Evolutionary conservation across 345 rosid genomes (phyloP), one percentile per base, ranked within the genome.

Genomic region (Diplotaxis tenuifolia): DNA sequence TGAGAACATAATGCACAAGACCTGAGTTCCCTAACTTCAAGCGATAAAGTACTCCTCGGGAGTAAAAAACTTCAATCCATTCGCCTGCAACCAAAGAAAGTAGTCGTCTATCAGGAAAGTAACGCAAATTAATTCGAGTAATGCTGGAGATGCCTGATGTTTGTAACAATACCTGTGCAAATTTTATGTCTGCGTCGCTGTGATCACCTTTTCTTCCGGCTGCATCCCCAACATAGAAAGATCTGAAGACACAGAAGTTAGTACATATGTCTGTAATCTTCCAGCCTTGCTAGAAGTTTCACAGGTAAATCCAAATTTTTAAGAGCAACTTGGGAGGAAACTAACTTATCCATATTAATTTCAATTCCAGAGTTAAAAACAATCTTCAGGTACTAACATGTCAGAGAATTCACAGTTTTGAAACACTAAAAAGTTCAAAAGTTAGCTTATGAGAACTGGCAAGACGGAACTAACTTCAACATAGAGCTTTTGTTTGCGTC

Each of bases 141-240:
- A 10, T 19, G 27, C 27, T 32, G 47, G n/a, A 32, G 67, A 56
- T n/a, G n/a, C n/a, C n/a, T n/a, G n/a, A n/a, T 58, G 66, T 42
- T 47, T 31, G 19, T 67, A 49, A 34, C 57, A 69, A 23, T 61
- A 92, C 99, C 96, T 87, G 76, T 9, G 99, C 97, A 83, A 95
- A 95, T 78, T 88, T 82, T 38, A 80, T 71, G 80, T 92, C 99
- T 70, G 97, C 92, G 59, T 95, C 93, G 66, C 97, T 88, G 74
- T 89, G 96, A 79, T 95, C 97, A 3, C 69, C 63, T 29, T 62
- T 71, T 76, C 99, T 89, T 66, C 99, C 99, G 2, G 96, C 96
- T 58, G 99, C 97, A 79, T 95, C 98, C 10, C 98, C 98, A 49
- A 94, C 98, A 68, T 89, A 95, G 76, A 92, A 95, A 2, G 97